These are phyloP conservation scores for Leptodontidium sp. DNA, from an alignment of 2,329 filamentous ascomycete genomes.

Conservation along the genomic window DNA sequence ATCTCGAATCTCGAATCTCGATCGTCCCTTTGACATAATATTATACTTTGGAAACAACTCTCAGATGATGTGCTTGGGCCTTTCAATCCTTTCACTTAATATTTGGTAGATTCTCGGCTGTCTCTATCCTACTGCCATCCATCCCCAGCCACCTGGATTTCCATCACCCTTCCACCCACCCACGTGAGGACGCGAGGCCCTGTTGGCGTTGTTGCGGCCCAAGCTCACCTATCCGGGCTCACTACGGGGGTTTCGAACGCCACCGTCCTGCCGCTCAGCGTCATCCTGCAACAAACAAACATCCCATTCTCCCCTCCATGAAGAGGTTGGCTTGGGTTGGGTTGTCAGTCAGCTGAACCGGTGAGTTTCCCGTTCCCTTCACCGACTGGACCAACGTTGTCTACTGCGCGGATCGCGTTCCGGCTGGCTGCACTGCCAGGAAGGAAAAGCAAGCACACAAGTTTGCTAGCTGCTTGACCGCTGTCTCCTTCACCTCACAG, in stretches of 20 bases:
- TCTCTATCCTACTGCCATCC: neutral
- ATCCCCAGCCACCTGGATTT: conserved; percentile 2
- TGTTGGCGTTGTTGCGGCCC: neutral
- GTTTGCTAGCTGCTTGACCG: conserved; percentile 17
- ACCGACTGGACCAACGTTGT: neutral
- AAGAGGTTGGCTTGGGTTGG: no score
- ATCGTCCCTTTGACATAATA: conserved; percentile 2
- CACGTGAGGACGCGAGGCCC: conserved; percentile 8
- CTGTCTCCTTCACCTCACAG: neutral
- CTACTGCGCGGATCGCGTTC: conserved; percentile 4
- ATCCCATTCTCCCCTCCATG: neutral
- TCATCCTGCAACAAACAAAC: neutral
- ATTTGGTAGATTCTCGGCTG: neutral
- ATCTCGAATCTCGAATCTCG: neutral
- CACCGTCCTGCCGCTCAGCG: neutral
- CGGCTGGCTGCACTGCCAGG: neutral
- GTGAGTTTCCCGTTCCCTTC: conserved; percentile 4
- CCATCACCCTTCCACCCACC: neutral
- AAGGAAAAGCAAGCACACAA: neutral
- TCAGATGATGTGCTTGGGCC: neutral
- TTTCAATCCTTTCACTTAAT: no score
- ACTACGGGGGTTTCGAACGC: neutral
- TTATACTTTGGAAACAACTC: neutral
- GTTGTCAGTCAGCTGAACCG: conserved; percentile 4
- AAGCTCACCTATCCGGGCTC: no score